phyloP scores from a whole-genome alignment of 495 filamentous ascomycete genomes.

The Neurospora sp. region DNA sequence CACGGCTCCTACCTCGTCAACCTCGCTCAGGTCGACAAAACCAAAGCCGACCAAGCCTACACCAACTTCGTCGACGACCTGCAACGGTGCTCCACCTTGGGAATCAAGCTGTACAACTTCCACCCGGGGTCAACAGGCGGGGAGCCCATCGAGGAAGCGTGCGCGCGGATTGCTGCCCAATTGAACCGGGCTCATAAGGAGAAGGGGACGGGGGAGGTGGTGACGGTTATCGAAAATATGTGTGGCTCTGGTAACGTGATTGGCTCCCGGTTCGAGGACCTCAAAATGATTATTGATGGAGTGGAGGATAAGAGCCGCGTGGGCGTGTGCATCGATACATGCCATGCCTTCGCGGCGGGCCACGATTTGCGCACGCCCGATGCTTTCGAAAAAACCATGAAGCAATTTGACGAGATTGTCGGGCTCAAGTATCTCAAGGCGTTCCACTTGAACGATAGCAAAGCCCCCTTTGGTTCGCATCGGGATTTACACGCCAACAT shows the following conservation, averaged over 20 bases:
- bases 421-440: conserved; percentile 73
- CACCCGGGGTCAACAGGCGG: conserved; percentile 78
- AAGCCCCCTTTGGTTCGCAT: conserved; percentile 67
- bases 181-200: conserved; percentile 71
- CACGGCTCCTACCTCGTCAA: conserved; percentile 97
- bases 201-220: conserved; percentile 62
- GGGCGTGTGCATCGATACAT: conserved; percentile 93
- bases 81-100: conserved; percentile 74
- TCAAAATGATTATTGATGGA: conserved; percentile 68
- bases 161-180: conserved; percentile 64
- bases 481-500: conserved; percentile 91
- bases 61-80: conserved; percentile 81
- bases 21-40: conserved; percentile 69
- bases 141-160: conserved; percentile 53
- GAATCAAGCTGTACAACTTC: conserved; percentile 91
- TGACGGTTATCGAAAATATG: conserved; percentile 91
- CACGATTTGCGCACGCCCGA: conserved; percentile 75
- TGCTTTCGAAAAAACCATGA: conserved; percentile 62
- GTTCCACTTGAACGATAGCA: conserved; percentile 87
- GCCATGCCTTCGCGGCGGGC: conserved; percentile 86
- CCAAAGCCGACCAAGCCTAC: conserved; percentile 81
- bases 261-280: conserved; percentile 72
- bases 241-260: conserved; percentile 82
- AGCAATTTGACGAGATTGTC: conserved; percentile 68
- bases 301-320: conserved; percentile 79